Evolutionary conservation across 2,329 filamentous ascomycete species (phyloP).

Genomic region (Lachnellula arida): DNA sequence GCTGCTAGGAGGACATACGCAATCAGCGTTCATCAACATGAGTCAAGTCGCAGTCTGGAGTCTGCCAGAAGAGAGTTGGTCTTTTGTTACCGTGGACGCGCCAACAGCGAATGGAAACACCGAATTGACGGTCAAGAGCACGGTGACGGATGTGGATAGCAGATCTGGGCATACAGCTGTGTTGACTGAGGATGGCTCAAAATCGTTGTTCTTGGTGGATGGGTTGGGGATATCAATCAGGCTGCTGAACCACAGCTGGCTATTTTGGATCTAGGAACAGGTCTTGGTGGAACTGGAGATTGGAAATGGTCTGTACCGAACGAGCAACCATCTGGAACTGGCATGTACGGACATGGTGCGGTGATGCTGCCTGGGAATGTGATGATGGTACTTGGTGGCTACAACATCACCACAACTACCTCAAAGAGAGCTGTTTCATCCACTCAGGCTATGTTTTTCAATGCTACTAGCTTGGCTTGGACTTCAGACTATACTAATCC

Average conservation of each 20-base stretch:
- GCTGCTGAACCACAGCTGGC: constrained; percentile 79
- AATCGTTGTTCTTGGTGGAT: constrained; percentile 82
- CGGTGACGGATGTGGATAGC: constrained; percentile 50
- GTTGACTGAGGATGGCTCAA: constrained; percentile 70
- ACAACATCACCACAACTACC: constrained; percentile 40
- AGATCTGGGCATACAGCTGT: constrained; percentile 87
- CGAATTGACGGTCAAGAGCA: constrained; percentile 51
- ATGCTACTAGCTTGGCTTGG: constrained; percentile 57
- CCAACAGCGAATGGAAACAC: constrained; percentile 39
- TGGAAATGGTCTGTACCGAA: constrained; percentile 68
- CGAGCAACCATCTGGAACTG: constrained; percentile 39
- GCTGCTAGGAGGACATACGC: constrained; percentile 80
- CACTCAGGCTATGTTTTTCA: constrained; percentile 46
- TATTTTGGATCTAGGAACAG: constrained; percentile 68
- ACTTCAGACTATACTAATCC: constrained; percentile 51
- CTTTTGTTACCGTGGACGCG: constrained; percentile 64
- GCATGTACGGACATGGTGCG: constrained; percentile 60
- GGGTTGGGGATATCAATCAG: constrained; percentile 76
- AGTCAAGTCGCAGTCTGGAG: constrained; percentile 84
- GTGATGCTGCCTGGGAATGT: constrained; percentile 60
- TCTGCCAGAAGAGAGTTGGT: constrained; percentile 82
- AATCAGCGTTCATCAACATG: constrained; percentile 86
- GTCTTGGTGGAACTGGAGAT: constrained; percentile 64
- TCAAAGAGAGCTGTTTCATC: constrained; percentile 37
- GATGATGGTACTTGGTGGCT: constrained; percentile 64